Evolutionary conservation across 83 land plant species (phyloP), one percentile per base, ranked within the genome.

Genomic region (Picea mariana): DNA sequence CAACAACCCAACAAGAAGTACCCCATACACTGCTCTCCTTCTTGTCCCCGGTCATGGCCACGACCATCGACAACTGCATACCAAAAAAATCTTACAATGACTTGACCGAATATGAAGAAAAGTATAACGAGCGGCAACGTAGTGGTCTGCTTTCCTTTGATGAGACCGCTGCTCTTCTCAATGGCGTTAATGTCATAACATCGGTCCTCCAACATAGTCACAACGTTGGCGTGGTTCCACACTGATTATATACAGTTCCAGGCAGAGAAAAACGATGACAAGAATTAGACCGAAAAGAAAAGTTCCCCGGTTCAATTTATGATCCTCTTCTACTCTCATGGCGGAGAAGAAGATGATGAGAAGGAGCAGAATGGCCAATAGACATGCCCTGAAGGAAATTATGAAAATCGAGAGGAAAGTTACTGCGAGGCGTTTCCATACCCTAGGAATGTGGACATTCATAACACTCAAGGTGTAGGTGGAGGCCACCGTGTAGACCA

Each of bases 401-500:
- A 89, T 0, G 72, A 83, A 83, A 9, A 85, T 76, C 89, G 87
- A 87, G 3, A 84, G 58, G 80, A 89, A 85, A 0, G 89, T 89
- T 38, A 82, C 1, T 26, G 82, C 24, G 75, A 89, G 79, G 18
- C 89, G 83, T 85, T 84, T 89, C 91, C 89, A 89, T 2, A 89
- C 85, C 31, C 67, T 87, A 55, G 87, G 89, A 1, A 89, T 73
- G 76, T 49, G 11, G 47, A 87, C 87, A 9, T 83, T 75, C 31
- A 27, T 27, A 27, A 27, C 31, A 0, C 31, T 27, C 31, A 0
- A 27, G 31, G n/a, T n/a, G n/a, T n/a, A 89, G 49, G 87, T 82
- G 81, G 87, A 87, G 23, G 91, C 91, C 62, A 89, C 91, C 18
- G 38, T 87, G 80, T 89, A 89, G 24, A 89, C 91, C 8, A 87